Conservation (phyloP, 805 yeast genomes). For the Suhomyces kilbournensis region DNA sequence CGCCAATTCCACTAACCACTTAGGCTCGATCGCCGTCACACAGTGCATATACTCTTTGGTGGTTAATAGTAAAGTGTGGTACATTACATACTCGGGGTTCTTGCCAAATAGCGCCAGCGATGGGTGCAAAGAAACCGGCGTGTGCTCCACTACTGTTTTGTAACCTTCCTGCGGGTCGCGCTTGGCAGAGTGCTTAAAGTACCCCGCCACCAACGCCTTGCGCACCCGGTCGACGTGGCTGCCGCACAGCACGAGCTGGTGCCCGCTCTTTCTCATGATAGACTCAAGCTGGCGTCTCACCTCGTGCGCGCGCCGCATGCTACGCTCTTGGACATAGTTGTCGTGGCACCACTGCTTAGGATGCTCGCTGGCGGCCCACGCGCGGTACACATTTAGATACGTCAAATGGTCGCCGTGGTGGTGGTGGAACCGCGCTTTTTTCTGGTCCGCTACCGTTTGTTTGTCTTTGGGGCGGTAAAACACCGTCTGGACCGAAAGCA, state of each 20-base stretch:
- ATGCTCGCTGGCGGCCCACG: conserved; percentile 61
- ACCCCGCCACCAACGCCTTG: conserved; percentile 64
- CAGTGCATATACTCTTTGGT: conserved; percentile 91
- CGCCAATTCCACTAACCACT: conserved; percentile 70
- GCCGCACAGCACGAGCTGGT: conserved; percentile 49
- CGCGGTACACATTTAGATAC: conserved; percentile 69
- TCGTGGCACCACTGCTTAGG: conserved; percentile 75
- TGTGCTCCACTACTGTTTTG: conserved; percentile 61
- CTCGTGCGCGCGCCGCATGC: conserved; percentile 73
- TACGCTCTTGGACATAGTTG: conserved; percentile 76
- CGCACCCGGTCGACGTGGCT: conserved; percentile 56
- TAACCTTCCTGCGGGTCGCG: conserved; percentile 54
- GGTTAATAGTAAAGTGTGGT: conserved; percentile 79
- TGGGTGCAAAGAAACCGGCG: conserved; percentile 83
- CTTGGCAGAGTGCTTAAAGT: conserved; percentile 64
- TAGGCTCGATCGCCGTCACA: conserved; percentile 75
- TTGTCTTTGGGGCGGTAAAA: conserved; percentile 81
- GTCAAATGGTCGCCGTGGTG: conserved; percentile 85
- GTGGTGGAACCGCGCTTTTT: conserved; percentile 69
- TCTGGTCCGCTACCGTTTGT: conserved; percentile 66
- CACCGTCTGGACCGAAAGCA: conserved; percentile 83
- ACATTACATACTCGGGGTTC: conserved; percentile 75
- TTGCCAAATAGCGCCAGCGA: conserved; percentile 66
- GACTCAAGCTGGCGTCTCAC: conserved; percentile 67
- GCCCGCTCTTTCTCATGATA: conserved; percentile 50